Evolutionary conservation across 345 rosid genomes (phyloP).

Genomic region (Physaria fendleri): DNA sequence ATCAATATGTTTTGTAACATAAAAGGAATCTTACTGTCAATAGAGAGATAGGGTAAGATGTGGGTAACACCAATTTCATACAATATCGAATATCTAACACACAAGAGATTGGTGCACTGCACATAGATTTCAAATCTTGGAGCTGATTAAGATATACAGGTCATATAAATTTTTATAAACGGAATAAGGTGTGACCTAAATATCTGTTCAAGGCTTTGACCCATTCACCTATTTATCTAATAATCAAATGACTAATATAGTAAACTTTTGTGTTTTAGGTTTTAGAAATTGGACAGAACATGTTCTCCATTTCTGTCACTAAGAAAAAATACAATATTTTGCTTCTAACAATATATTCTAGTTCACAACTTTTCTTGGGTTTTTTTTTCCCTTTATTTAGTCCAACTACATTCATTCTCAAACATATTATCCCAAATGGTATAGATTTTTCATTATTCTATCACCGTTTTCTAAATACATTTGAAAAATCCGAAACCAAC

Average conservation of each 20-base stretch:
- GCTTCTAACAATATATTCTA: too few species aligned
- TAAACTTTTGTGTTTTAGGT: background rate
- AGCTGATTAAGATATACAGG: background rate
- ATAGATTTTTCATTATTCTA: too few species aligned
- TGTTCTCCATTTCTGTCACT: background rate
- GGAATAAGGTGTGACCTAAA: background rate
- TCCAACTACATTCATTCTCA: too few species aligned
- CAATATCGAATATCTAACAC: background rate
- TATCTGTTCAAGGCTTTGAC: slow-evolving; percentile 10
- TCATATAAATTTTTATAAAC: background rate
- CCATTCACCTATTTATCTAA: background rate
- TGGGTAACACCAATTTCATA: slow-evolving; percentile 17
- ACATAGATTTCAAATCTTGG: background rate
- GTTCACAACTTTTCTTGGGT: too few species aligned
- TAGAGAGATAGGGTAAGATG: slow-evolving; percentile 2
- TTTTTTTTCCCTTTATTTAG: too few species aligned
- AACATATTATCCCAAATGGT: too few species aligned
- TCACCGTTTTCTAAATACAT: too few species aligned
- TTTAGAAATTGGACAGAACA: background rate
- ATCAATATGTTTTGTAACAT: background rate
- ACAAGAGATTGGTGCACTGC: background rate
- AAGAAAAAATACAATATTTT: too few species aligned
- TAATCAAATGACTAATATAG: background rate
- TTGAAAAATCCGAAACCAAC: too few species aligned
- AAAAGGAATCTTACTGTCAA: background rate